Evolutionary conservation across 768 basidiomycete species (phyloP).

Genomic region (Mycena galericulata): DNA sequence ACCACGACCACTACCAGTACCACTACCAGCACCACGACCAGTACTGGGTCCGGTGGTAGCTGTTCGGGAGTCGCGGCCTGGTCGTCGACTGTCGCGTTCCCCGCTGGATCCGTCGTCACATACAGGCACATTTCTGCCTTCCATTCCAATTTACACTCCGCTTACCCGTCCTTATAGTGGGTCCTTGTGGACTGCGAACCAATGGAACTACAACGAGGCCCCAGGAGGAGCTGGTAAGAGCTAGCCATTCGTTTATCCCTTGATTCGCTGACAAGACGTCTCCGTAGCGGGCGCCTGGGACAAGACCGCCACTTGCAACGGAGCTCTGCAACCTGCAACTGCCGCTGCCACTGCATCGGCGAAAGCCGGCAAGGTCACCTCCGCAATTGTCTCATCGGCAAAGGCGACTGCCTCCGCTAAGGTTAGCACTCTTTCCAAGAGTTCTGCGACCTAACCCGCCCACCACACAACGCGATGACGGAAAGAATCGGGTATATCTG

Average conservation of each 20-base stretch:
- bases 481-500: not conserved
- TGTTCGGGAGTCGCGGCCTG: constrained; percentile 30
- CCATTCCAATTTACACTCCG: not conserved
- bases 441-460: constrained; percentile 4
- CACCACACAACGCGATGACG: not conserved
- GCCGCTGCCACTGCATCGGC: constrained; percentile 8
- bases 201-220: constrained; percentile 28
- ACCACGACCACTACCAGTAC: no score
- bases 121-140: constrained; percentile 4
- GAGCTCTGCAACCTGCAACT: constrained; percentile 17
- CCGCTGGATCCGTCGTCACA: constrained; percentile 21
- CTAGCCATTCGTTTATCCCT: not conserved
- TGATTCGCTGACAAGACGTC: constrained; percentile 5
- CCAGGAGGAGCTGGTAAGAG: constrained; percentile 27
- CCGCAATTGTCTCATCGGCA: not conserved
- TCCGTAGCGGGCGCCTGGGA: constrained; percentile 22
- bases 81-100: constrained; percentile 17
- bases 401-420: constrained; percentile 12
- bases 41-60: constrained; percentile 17
- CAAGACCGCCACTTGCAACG: constrained; percentile 21
- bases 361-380: not conserved
- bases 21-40: no score
- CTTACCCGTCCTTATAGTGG: constrained; percentile 23
- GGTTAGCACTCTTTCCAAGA: not conserved
- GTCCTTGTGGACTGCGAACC: constrained; percentile 28